phyloP scores from a whole-genome alignment of 306 rosid genomes.

The Trifolium repens region DNA sequence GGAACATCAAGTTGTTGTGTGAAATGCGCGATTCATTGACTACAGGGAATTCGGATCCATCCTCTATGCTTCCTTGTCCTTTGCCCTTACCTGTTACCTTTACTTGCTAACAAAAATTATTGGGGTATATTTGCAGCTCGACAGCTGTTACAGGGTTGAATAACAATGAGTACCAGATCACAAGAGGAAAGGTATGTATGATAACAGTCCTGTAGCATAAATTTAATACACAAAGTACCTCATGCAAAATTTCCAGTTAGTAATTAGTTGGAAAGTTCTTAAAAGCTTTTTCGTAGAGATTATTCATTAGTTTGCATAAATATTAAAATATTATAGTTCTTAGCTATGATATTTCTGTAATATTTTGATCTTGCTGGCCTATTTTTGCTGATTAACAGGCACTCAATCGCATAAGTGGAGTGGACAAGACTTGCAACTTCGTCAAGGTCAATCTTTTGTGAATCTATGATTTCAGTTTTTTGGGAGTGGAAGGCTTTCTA shows the following conservation, averaged over 20 bases:
- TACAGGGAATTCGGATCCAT: neutral
- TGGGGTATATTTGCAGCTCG: slow-evolving; percentile 50
- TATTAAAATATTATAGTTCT: neutral
- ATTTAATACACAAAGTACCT: neutral
- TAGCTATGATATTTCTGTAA: neutral
- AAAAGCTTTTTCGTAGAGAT: slow-evolving; percentile 3
- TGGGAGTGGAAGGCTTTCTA: neutral
- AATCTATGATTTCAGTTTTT: slow-evolving; percentile 30
- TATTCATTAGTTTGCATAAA: slow-evolving; percentile 3
- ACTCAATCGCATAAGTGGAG: slow-evolving; percentile 66
- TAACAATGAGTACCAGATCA: slow-evolving; percentile 93
- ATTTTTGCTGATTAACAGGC: slow-evolving; percentile 53
- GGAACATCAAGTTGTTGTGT: neutral
- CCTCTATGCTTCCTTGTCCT: neutral
- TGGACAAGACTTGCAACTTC: slow-evolving; percentile 74
- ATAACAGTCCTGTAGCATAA: slow-evolving; percentile 12
- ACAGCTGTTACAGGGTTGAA: slow-evolving; percentile 85
- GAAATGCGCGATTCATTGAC: neutral
- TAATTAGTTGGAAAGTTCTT: slow-evolving; percentile 13
- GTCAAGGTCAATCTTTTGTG: slow-evolving; percentile 70
- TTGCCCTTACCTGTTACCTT: neutral
- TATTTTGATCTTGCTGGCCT: slow-evolving; percentile 28
- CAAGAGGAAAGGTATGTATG: slow-evolving; percentile 79
- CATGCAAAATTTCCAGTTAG: neutral
- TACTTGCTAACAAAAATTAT: neutral